Evolutionary conservation across 371 early-diverging fungal genomes (phyloP).

Genomic region (Rhizomucor miehei): DNA sequence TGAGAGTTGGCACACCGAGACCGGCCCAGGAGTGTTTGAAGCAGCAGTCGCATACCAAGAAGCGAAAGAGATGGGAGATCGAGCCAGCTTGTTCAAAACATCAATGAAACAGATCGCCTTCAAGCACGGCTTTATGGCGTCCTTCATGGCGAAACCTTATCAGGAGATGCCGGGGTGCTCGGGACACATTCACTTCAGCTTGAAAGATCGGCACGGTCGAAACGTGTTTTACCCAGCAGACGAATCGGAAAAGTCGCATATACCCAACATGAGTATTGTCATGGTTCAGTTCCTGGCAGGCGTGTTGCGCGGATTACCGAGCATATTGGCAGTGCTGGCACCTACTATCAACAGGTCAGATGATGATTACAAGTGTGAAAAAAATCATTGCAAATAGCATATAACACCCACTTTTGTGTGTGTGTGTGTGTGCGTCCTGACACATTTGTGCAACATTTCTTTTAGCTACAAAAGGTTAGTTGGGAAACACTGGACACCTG

Average conservation of each 20-base stretch:
- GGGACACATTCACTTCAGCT: slow-evolving; percentile 80
- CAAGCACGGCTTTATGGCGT: slow-evolving; percentile 68
- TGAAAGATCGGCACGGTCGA: slow-evolving; percentile 47
- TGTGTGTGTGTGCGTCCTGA: too few relatives aligned
- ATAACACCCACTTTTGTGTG: too few relatives aligned
- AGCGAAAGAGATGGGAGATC: slow-evolving; percentile 70
- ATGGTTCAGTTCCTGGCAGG: slow-evolving; percentile 77
- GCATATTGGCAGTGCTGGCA: slow-evolving; percentile 73
- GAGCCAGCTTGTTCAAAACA: slow-evolving; percentile 78
- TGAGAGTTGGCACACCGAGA: slow-evolving; percentile 84
- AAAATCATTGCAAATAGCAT: neutral
- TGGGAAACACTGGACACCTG: slow-evolving; percentile 88
- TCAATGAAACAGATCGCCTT: slow-evolving; percentile 74
- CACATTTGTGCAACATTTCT: too few relatives aligned
- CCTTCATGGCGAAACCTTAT: slow-evolving; percentile 89
- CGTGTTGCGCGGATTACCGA: slow-evolving; percentile 69
- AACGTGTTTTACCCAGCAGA: slow-evolving; percentile 52
- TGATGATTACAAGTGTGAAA: too few relatives aligned
- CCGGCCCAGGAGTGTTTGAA: slow-evolving; percentile 86
- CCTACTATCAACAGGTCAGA: slow-evolving; percentile 76
- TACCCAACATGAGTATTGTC: slow-evolving; percentile 48
- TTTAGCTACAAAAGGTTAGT: slow-evolving; percentile 80
- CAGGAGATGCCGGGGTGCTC: slow-evolving; percentile 74
- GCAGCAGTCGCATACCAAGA: slow-evolving; percentile 70
- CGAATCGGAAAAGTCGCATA: slow-evolving; percentile 16